Conservation (phyloP, 805 yeast species). For the Ogataea kodamae region DNA sequence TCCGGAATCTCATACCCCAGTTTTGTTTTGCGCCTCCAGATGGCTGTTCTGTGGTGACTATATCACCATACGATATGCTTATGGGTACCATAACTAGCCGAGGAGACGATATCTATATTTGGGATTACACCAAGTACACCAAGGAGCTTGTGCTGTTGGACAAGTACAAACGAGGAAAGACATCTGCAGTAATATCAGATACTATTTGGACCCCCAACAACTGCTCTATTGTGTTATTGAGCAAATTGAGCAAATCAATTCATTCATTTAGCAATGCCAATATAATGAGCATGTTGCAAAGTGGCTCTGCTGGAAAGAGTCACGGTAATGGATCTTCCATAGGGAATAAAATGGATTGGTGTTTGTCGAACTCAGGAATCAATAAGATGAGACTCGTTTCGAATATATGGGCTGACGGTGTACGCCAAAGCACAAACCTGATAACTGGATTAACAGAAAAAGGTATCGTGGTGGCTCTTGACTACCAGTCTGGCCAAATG, state of each 20-base stretch:
- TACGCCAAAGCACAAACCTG: no score
- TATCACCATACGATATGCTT: slow-evolving; percentile 59
- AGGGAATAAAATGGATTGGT: no score
- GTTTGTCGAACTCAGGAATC: slow-evolving; percentile 36
- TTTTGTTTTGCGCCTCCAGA: slow-evolving; percentile 54
- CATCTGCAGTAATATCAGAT: slow-evolving; percentile 49
- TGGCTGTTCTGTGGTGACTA: slow-evolving; percentile 56
- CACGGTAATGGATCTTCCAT: neutral
- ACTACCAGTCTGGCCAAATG: neutral
- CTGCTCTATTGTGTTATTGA: slow-evolving; percentile 46
- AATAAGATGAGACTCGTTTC: slow-evolving; percentile 16
- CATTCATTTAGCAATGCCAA: slow-evolving; percentile 56
- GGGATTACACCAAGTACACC: slow-evolving; percentile 58
- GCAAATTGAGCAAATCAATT: slow-evolving; percentile 52
- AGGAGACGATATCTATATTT: slow-evolving; percentile 61
- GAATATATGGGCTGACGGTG: neutral
- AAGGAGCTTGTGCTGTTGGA: slow-evolving; percentile 52
- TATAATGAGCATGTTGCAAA: slow-evolving; percentile 14
- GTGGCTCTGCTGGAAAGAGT: neutral
- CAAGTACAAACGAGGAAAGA: slow-evolving; percentile 59
- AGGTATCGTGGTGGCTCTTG: neutral
- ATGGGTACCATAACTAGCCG: slow-evolving; percentile 51
- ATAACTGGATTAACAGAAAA: no score
- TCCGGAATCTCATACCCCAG: slow-evolving; percentile 37
- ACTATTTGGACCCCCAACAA: slow-evolving; percentile 52